phyloP scores from a whole-genome alignment of 1,284 basidiomycete species.

The Sphagnurus paluster region DNA sequence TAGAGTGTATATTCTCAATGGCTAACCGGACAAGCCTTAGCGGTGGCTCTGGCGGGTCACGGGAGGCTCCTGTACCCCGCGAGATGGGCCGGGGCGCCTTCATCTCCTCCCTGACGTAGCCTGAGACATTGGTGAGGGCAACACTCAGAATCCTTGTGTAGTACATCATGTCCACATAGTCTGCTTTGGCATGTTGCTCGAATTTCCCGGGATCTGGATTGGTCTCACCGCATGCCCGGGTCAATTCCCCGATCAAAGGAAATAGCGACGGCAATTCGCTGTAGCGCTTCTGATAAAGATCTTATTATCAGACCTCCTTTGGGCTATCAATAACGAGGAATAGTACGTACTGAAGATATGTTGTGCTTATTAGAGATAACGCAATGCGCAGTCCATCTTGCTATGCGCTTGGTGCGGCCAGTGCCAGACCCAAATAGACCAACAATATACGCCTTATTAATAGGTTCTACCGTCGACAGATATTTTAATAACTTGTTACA shows the following conservation, averaged over 20 bases:
- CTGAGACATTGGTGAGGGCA: constrained; percentile 56
- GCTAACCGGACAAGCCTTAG: constrained; percentile 47
- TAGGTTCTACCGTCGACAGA: constrained; percentile 32
- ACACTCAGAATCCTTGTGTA: constrained; percentile 54
- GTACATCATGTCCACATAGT: constrained; percentile 59
- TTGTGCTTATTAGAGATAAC: constrained; percentile 33
- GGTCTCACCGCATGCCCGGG: constrained; percentile 21
- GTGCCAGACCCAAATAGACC: constrained; percentile 53
- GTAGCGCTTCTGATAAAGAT: constrained; percentile 31
- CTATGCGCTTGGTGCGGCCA: constrained; percentile 51
- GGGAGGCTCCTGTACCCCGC: constrained; percentile 5
- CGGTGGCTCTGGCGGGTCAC: constrained; percentile 27
- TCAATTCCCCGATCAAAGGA: constrained; percentile 43
- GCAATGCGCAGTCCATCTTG: constrained; percentile 52
- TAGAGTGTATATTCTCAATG: constrained; percentile 55
- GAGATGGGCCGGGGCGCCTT: constrained; percentile 11
- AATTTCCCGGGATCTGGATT: constrained; percentile 34
- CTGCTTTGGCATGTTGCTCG: constrained; percentile 46
- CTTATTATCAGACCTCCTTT: constrained; percentile 1
- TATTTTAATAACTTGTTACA: constrained; percentile 45
- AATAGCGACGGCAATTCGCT: constrained; percentile 44
- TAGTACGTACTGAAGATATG: constrained; percentile 29
- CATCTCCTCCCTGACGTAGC: constrained; percentile 52
- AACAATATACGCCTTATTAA: constrained; percentile 49
- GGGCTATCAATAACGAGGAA: neutral